These are phyloP conservation scores for Helicostylum pulchrum DNA, from an alignment of 192 early-diverging fungal genomes.

Conservation along the genomic window DNA sequence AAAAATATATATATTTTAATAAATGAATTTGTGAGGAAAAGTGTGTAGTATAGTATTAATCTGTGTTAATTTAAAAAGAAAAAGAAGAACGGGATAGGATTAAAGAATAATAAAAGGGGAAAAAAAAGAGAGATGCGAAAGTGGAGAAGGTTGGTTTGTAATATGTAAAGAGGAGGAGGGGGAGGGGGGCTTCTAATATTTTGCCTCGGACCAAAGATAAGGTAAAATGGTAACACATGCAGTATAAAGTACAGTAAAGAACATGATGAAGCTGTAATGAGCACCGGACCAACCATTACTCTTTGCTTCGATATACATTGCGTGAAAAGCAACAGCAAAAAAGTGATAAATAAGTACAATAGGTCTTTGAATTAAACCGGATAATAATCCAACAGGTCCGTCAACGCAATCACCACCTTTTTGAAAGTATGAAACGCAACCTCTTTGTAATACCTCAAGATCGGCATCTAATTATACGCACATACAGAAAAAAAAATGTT, in stretches of 20 bases:
- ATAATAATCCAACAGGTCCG: slow-evolving; percentile 82
- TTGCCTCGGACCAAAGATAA: slow-evolving; percentile 36
- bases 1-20: too few relatives aligned
- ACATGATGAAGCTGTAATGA: slow-evolving; percentile 44
- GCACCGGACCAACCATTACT: slow-evolving; percentile 43
- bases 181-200: slow-evolving; percentile 2
- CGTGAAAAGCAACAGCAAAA: slow-evolving; percentile 83
- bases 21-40: too few relatives aligned
- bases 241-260: slow-evolving; percentile 51
- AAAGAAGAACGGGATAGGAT: too few relatives aligned
- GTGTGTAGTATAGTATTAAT: too few relatives aligned
- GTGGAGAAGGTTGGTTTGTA: too few relatives aligned
- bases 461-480: slow-evolving; percentile 57
- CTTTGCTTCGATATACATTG: slow-evolving; percentile 54
- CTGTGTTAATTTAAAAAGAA: too few relatives aligned
- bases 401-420: slow-evolving; percentile 78
- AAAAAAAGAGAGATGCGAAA: too few relatives aligned
- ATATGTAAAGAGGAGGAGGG: too few relatives aligned
- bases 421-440: slow-evolving; percentile 85
- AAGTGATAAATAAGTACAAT: slow-evolving; percentile 83
- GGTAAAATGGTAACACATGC: slow-evolving; percentile 49
- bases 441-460: slow-evolving; percentile 71
- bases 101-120: too few relatives aligned
- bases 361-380: slow-evolving; percentile 76
- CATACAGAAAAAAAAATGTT: background rate